Conservation (phyloP, 352 stramenopile species). For the Globisporangium solare region DNA sequence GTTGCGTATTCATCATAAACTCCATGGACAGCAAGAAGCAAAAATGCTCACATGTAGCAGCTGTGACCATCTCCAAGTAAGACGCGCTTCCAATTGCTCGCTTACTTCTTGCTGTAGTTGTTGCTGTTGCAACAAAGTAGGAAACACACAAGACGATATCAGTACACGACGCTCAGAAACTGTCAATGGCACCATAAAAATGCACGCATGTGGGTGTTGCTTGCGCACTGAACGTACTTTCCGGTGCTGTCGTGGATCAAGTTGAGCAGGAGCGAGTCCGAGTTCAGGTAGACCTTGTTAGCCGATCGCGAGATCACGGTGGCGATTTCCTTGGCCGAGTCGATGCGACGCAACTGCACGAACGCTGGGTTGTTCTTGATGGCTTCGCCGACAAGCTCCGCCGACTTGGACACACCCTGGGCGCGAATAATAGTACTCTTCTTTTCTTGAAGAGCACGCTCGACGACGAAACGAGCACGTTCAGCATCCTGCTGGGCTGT, state of each 20-base stretch:
- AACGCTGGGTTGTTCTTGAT: conserved; percentile 99
- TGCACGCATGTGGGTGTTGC: not conserved
- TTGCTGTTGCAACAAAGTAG: conserved; percentile 8
- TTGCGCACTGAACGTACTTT: conserved; percentile 30
- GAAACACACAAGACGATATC: conserved; percentile 1
- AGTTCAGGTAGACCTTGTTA: conserved; percentile 98
- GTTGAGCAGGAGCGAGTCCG: conserved; percentile 97
- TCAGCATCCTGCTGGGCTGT: conserved; percentile 98
- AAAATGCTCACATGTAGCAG: too few relatives aligned
- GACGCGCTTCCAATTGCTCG: not conserved
- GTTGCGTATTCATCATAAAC: too few relatives aligned
- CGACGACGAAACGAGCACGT: conserved; percentile 97
- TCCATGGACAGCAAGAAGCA: too few relatives aligned
- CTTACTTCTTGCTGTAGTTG: conserved; percentile 45
- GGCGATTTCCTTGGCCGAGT: conserved; percentile 98
- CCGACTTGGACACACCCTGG: conserved; percentile 98
- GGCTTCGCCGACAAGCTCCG: conserved; percentile 96
- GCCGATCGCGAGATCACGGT: conserved; percentile 92
- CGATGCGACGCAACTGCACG: conserved; percentile 98
- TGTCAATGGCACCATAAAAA: not conserved
- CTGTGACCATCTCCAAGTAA: not conserved
- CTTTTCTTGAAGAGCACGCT: conserved; percentile 99
- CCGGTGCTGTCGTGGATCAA: conserved; percentile 78
- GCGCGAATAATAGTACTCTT: conserved; percentile 97
- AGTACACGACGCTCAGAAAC: conserved; percentile 4